Evolutionary conservation across 768 basidiomycete genomes (phyloP), one percentile per base, ranked within the genome.

Genomic region (Hypholoma sublateritium): DNA sequence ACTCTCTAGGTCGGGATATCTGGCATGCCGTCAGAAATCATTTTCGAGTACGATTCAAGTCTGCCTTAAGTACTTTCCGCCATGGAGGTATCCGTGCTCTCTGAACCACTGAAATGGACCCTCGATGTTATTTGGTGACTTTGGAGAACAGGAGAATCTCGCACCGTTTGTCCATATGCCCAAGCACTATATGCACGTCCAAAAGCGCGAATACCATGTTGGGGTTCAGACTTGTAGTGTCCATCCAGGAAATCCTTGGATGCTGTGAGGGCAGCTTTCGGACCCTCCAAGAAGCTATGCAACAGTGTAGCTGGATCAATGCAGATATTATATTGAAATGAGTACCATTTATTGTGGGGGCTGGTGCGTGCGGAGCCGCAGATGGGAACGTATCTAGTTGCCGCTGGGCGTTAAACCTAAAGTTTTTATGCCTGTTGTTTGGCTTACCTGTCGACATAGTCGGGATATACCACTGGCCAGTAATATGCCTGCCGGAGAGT

Each of bases 321-420:
- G 9, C 28, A 5, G 28, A 7, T 32, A 32, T 32, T 32, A 9
- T 7, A 32, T 32, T 9, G 5, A 5, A 9, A 7, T 5, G 9
- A 32, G 22, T 59, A 80, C 81, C 79, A 80, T 72, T 79, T 71
- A 58, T 83, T 85, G 59, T 84, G 82, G 8, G 74, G 76, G 64
- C 79, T 82, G 12, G 82, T 83, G 34, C 80, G 73, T 8, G 81
- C 83, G 25, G 82, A 82, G 39, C 81, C 80, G 57, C 83, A 84
- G 48, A 84, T 73, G 41, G 59, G 61, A 21, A 83, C 68, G 58
- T 77, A 82, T 71, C 82, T 84, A 13, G 7, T 25, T 22, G 17
- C 8, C 14, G 44, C 19, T 3, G 39, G 19, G 7, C 19, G 35
- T 22, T 24, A 17, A 8, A 14, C 11, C 19, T 11, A 42, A n/a